Percentiles rank a stretch among this genome's conserved stretches.
These are phyloP conservation scores for Pythium oligandrum DNA, from an alignment of 352 stramenopile genomes.

Conservation along the genomic window DNA sequence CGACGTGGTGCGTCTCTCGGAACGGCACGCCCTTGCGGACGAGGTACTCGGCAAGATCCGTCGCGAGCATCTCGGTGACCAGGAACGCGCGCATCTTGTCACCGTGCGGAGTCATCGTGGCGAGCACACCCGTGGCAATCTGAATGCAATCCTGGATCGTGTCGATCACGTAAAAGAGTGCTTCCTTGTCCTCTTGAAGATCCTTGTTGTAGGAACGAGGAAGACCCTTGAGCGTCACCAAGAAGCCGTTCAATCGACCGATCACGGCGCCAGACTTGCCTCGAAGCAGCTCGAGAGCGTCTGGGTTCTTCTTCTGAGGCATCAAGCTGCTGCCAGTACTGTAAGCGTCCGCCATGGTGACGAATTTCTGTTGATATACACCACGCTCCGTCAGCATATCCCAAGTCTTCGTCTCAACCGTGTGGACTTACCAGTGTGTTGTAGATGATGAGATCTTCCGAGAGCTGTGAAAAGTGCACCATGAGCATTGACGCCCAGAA, in stretches of 20 bases:
- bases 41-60: slow-evolving; percentile 98
- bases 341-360: slow-evolving; percentile 97
- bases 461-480: slow-evolving; percentile 96
- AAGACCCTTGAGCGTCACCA: slow-evolving; percentile 95
- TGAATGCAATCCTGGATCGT: slow-evolving; percentile 96
- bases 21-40: slow-evolving; percentile 98
- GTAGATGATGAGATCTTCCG: slow-evolving; percentile 99
- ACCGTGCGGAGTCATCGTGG: slow-evolving; percentile 93
- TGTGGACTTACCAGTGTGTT: slow-evolving; percentile 67
- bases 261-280: slow-evolving; percentile 96
- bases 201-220: slow-evolving; percentile 99
- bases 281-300: slow-evolving; percentile 97
- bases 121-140: slow-evolving; percentile 95
- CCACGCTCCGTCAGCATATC: neutral
- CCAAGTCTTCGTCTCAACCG: neutral
- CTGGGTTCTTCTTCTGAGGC: slow-evolving; percentile 99
- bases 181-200: slow-evolving; percentile 98
- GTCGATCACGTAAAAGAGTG: slow-evolving; percentile 96
- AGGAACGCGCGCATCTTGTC: slow-evolving; percentile 94
- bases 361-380: slow-evolving; percentile 60
- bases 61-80: slow-evolving; percentile 99
- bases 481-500: slow-evolving; percentile 96
- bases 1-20: slow-evolving; percentile 99
- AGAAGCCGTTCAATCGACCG: slow-evolving; percentile 92
- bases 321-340: slow-evolving; percentile 98